A percentile compares a stretch with the other conserved stretches of the same genome.
Conservation (phyloP, 345 rosid species). For the Kandelia obovata region DNA sequence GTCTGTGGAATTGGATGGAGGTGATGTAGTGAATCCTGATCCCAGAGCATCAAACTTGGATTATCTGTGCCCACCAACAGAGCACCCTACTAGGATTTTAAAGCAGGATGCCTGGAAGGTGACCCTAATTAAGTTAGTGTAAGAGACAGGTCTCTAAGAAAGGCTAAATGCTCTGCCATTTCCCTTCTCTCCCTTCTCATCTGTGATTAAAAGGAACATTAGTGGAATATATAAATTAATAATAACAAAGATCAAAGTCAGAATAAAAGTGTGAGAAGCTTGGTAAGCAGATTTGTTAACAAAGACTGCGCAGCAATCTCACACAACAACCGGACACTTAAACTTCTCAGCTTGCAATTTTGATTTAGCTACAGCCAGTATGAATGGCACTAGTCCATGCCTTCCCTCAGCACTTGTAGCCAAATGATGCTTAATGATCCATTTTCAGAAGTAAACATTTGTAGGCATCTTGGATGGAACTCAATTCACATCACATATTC, state of each 20-base stretch:
- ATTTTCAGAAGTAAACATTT: too few relatives aligned
- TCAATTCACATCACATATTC: too few relatives aligned
- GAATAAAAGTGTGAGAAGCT: constrained; percentile 50
- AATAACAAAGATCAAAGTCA: too few relatives aligned
- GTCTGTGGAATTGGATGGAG: too few relatives aligned
- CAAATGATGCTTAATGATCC: too few relatives aligned
- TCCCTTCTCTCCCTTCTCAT: constrained; percentile 41
- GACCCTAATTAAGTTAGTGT: constrained; percentile 22
- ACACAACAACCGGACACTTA: constrained; percentile 75
- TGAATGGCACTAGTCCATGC: constrained; percentile 34
- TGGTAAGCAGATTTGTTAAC: constrained; percentile 85
- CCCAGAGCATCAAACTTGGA: too few relatives aligned
- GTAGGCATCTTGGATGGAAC: too few relatives aligned
- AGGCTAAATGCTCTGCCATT: constrained; percentile 36
- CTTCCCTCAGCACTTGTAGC: constrained; percentile 78
- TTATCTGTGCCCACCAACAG: constrained; percentile 32
- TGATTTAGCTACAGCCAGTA: constrained; percentile 66
- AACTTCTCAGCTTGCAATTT: constrained; percentile 40
- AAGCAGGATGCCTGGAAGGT: constrained; percentile 46
- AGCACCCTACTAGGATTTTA: constrained; percentile 31
- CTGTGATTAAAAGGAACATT: background rate
- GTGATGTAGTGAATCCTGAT: too few relatives aligned
- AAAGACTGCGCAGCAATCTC: constrained; percentile 27
- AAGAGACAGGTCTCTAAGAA: constrained; percentile 41
- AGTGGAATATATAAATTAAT: background rate